These are phyloP conservation scores for Phytophthora multivora DNA, from an alignment of 352 stramenopile species.

Conservation along the genomic window DNA sequence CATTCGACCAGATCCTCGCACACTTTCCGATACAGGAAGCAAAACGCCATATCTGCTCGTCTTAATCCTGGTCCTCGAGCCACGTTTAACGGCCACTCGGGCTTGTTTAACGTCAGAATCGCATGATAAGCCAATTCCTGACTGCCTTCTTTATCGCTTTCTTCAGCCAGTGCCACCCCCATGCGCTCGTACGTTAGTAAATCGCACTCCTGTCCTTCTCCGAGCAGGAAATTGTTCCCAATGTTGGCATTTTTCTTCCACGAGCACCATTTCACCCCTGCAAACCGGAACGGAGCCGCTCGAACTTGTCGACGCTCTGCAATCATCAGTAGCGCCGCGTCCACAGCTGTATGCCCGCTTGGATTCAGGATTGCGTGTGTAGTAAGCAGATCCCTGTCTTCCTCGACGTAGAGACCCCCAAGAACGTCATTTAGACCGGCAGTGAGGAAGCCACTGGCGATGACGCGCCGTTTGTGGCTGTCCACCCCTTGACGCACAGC, in stretches of 20 bases:
- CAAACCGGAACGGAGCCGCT: constrained; percentile 57
- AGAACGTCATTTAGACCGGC: constrained; percentile 43
- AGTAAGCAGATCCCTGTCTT: constrained; percentile 37
- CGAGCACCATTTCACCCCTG: constrained; percentile 60
- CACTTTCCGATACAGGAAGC: constrained; percentile 58
- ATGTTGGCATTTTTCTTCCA: constrained; percentile 29
- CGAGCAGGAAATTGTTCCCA: constrained; percentile 4
- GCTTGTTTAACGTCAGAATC: constrained; percentile 50
- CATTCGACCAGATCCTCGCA: constrained; percentile 59
- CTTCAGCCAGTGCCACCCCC: constrained; percentile 45
- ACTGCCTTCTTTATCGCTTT: constrained; percentile 9
- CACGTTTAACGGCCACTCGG: constrained; percentile 39
- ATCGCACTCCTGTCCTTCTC: constrained; percentile 36
- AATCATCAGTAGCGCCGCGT: constrained; percentile 46
- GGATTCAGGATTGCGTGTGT: constrained; percentile 46
- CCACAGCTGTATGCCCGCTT: constrained; percentile 26
- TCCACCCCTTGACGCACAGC: constrained; percentile 6
- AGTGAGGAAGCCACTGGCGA: constrained; percentile 52
- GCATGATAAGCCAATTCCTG: constrained; percentile 60
- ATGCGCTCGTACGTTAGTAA: constrained; percentile 69
- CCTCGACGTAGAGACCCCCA: constrained; percentile 48
- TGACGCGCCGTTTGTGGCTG: constrained; percentile 30
- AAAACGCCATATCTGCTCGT: constrained; percentile 47
- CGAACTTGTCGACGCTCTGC: constrained; percentile 33
- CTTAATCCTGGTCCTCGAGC: constrained; percentile 25